Evolutionary conservation across 805 yeast species (phyloP), one percentile per base, ranked within the genome.

Genomic region (Pichia occidentalis): DNA sequence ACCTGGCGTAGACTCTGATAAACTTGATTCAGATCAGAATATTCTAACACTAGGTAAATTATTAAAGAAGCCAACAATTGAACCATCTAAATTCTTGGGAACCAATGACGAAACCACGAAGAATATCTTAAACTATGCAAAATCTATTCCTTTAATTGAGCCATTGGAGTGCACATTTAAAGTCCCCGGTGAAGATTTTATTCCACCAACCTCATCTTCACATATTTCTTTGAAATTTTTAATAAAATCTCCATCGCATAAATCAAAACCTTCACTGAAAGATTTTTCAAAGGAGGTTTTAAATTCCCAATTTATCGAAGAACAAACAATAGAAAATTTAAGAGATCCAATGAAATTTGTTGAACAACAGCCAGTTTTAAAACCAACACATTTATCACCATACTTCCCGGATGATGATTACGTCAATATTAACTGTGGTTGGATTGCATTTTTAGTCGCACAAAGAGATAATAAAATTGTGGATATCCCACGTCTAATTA

Each of bases 111-210:
- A 24, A 11, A 73, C 71, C 53, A 47, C 63, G 19, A 56, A 56
- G 27, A 57, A 65, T 8, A 59, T 74, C 45, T 57, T 82, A 38
- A 55, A 68, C 18, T 70, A 77, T 41, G 94, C 88, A 1, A 55
- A 71, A 3, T 64, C 70, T 23, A 73, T 87, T 24, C 96, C 97
- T 29, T 60, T 67, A 32, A 59, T 88, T 34, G 75, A 80, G 51
- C 64, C 87, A 12, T 47, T 87, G 21, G 74, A 73, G 36, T 80
- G 94, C 29, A 75, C 73, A 41, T 86, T 86, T 62, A 70, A 72
- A 45, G 95, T 90, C 29, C 90, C 95, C 4, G 97, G 97, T 24
- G 97, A 88, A 64, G 56, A 61, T 12, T 65, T 65, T 22, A 77
- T 84, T 21, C 75, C 87, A 0, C 81, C 95, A 20, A 69, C 72